These are phyloP conservation scores for Colletotrichum sp. DNA, from an alignment of 2,329 filamentous ascomycete species.

Conservation along the genomic window DNA sequence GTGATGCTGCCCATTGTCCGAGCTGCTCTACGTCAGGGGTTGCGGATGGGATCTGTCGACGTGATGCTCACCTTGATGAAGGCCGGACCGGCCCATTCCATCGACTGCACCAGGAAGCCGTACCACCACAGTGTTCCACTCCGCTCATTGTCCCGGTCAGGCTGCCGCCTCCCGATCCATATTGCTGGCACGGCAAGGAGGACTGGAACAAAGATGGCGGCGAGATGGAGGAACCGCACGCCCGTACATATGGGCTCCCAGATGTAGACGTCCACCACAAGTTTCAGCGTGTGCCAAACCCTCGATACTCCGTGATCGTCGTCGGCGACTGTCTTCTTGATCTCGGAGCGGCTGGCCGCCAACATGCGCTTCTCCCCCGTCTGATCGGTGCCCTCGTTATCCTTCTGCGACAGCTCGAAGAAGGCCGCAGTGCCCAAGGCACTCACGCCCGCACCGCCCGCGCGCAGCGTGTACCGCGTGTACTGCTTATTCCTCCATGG, in stretches of 20 bases:
- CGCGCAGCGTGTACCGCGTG: constrained; percentile 38
- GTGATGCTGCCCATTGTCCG: constrained; percentile 96
- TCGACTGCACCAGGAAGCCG: constrained; percentile 79
- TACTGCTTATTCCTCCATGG: constrained; percentile 27
- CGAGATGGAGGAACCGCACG: constrained; percentile 84
- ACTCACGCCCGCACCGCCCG: constrained; percentile 42
- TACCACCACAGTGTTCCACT: constrained; percentile 95
- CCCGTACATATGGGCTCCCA: constrained; percentile 88
- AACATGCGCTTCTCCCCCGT: constrained; percentile 90
- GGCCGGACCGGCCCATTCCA: constrained; percentile 92
- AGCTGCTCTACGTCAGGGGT: constrained; percentile 55
- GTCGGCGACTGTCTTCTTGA: constrained; percentile 70
- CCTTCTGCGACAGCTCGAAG: constrained; percentile 60
- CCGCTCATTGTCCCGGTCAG: constrained; percentile 74
- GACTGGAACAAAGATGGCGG: constrained; percentile 90
- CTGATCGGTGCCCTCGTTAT: constrained; percentile 53
- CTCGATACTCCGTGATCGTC: constrained; percentile 64
- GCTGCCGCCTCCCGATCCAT: constrained; percentile 74
- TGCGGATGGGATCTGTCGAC: accelerated
- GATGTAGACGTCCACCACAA: constrained; percentile 75
- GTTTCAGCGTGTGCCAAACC: constrained; percentile 62
- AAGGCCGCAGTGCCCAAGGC: constrained; percentile 61
- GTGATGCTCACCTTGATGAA: constrained; percentile 82
- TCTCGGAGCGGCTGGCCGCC: constrained; percentile 77
- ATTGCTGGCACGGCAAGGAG: constrained; percentile 79